Evolutionary conservation across 2,329 filamentous ascomycete genomes (phyloP).

Genomic region (Aspergillus versicolor): DNA sequence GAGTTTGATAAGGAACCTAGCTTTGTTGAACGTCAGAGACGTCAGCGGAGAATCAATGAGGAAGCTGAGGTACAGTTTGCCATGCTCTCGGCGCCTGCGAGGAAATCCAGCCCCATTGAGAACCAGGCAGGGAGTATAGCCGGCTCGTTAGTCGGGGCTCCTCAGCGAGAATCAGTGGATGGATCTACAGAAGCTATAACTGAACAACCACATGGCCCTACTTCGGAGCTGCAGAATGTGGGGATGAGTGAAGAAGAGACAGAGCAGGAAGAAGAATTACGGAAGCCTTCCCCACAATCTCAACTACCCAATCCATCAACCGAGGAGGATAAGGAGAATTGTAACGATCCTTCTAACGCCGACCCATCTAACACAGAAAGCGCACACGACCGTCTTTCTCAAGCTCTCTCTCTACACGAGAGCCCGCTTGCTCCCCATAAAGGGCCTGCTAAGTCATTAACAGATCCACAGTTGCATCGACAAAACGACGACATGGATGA

Average conservation of each 20-base stretch:
- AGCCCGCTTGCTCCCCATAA: conserved; percentile 16
- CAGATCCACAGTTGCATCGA: background rate
- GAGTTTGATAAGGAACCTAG: conserved; percentile 47
- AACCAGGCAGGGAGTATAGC: conserved; percentile 1
- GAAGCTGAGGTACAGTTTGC: conserved; percentile 38
- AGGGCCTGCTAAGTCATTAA: conserved; percentile 2
- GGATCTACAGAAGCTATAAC: conserved; percentile 9
- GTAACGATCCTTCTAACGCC: conserved; percentile 28
- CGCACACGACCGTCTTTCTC: conserved; percentile 41
- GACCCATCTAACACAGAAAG: conserved; percentile 30
- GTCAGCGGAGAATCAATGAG: conserved; percentile 34
- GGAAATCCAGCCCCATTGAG: conserved; percentile 16
- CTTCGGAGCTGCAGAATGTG: conserved; percentile 21
- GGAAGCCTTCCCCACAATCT: conserved; percentile 26
- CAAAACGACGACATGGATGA: conserved; percentile 6
- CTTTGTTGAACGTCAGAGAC: conserved; percentile 33
- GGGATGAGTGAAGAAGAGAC: conserved; percentile 46
- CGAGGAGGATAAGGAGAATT: conserved; percentile 51
- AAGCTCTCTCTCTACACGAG: conserved; percentile 32
- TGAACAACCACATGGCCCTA: conserved; percentile 21
- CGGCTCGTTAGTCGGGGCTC: conserved; percentile 4
- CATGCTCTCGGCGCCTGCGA: conserved; percentile 33
- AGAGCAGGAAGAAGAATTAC: conserved; percentile 45
- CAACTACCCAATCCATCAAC: conserved; percentile 30
- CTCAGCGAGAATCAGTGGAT: conserved; percentile 8